phyloP scores from a whole-genome alignment of 2,329 filamentous ascomycete genomes.

The Aureobasidium melanogenum region DNA sequence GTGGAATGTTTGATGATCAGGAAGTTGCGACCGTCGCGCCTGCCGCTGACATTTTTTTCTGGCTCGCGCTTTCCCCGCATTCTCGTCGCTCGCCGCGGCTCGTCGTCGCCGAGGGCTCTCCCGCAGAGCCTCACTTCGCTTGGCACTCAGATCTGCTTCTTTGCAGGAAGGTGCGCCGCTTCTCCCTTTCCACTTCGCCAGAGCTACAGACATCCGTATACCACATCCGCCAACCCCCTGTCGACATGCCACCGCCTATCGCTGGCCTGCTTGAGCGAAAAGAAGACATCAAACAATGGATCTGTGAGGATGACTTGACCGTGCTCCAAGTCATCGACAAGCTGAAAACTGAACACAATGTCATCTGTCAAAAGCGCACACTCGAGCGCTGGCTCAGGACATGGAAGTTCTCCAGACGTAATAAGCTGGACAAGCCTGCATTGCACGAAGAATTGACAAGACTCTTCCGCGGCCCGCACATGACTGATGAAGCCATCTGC shows the following conservation, averaged over 20 bases:
- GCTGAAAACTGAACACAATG: background rate
- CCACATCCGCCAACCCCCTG: background rate
- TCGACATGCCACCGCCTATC: background rate
- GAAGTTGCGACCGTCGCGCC: background rate
- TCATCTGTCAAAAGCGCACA: background rate
- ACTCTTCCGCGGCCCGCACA: background rate
- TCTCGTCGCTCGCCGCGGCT: background rate
- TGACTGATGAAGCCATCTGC: background rate
- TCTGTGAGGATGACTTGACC: background rate
- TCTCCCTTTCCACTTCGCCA: background rate
- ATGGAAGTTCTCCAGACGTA: background rate
- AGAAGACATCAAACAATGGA: background rate
- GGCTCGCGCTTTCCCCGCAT: background rate
- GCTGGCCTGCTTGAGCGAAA: background rate
- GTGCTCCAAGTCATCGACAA: background rate
- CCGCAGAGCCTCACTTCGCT: slow-evolving; percentile 1
- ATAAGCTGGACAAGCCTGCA: background rate
- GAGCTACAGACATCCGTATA: background rate
- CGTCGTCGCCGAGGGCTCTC: background rate
- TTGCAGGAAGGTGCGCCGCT: background rate
- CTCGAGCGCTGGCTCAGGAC: background rate
- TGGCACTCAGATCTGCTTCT: background rate
- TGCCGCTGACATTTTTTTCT: slow-evolving; percentile 7
- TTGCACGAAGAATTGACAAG: background rate
- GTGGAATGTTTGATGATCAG: background rate